phyloP scores from a whole-genome alignment of 2,329 filamentous ascomycete species.

The Pseudonectria foliicola region DNA sequence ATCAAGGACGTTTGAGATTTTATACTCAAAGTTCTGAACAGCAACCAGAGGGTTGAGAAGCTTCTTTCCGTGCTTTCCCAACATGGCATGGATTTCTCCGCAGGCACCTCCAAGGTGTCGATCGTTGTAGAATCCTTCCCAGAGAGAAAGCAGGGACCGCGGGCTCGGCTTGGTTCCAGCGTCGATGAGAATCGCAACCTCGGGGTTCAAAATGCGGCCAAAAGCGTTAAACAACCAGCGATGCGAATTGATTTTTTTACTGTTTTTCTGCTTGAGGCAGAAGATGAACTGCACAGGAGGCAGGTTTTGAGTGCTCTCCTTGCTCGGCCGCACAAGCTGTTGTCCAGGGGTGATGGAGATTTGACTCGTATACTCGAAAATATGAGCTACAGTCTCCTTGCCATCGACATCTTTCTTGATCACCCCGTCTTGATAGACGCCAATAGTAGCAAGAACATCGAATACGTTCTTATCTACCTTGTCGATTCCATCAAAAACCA shows the following conservation, averaged over 20 bases:
- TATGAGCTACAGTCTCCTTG: slow-evolving; percentile 84
- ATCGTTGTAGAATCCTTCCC: slow-evolving; percentile 96
- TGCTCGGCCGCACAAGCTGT: slow-evolving; percentile 82
- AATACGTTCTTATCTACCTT: slow-evolving; percentile 87
- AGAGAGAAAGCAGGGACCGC: slow-evolving; percentile 77
- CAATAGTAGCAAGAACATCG: slow-evolving; percentile 83
- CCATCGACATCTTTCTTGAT: slow-evolving; percentile 94
- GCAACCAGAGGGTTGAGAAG: slow-evolving; percentile 84
- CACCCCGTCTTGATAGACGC: slow-evolving; percentile 89
- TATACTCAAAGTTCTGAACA: slow-evolving; percentile 94
- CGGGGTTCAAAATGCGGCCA: slow-evolving; percentile 84
- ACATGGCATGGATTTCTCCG: slow-evolving; percentile 92
- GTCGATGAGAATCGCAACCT: slow-evolving; percentile 85
- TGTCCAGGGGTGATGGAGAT: slow-evolving; percentile 85
- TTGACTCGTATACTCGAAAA: slow-evolving; percentile 94
- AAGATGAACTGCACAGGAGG: slow-evolving; percentile 96
- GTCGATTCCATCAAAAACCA: slow-evolving; percentile 91
- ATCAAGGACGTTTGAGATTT: slow-evolving; percentile 93
- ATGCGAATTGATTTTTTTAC: slow-evolving; percentile 97
- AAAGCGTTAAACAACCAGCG: slow-evolving; percentile 94
- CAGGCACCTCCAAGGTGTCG: slow-evolving; percentile 94
- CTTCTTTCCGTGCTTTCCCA: slow-evolving; percentile 78
- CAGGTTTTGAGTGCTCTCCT: slow-evolving; percentile 70
- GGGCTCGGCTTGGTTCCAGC: slow-evolving; percentile 85
- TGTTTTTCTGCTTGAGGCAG: slow-evolving; percentile 93